A percentile compares a stretch with the other conserved stretches of the same genome.
phyloP scores from a whole-genome alignment of 345 rosid genomes.

The Citrus australasica region DNA sequence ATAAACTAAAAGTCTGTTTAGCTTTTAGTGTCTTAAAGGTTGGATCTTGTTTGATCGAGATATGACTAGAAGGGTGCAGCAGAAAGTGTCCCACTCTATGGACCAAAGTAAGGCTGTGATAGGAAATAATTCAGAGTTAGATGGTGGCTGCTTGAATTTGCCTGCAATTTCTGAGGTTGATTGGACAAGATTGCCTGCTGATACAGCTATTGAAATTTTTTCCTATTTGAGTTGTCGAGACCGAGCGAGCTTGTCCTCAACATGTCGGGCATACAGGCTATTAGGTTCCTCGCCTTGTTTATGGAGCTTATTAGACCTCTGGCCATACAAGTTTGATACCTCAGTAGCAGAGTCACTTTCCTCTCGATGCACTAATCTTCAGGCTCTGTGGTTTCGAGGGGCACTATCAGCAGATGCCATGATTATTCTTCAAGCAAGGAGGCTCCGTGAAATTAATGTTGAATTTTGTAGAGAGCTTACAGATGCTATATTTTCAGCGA shows the following conservation, averaged over 20 bases:
- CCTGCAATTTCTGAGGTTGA: constrained; percentile 9
- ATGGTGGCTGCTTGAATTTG: constrained; percentile 11
- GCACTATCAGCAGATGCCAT: constrained; percentile 36
- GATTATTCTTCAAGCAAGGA: constrained; percentile 28
- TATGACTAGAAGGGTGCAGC: constrained; percentile 28
- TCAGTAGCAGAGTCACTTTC: constrained; percentile 16
- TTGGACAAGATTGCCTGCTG: constrained; percentile 42
- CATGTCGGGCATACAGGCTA: constrained; percentile 30
- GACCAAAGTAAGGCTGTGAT: constrained; percentile 13
- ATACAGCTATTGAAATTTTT: constrained; percentile 29
- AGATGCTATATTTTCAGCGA: constrained; percentile 27
- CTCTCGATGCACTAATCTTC: constrained; percentile 22
- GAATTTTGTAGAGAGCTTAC: constrained; percentile 30
- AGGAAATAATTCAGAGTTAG: constrained; percentile 17
- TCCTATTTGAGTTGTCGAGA: constrained; percentile 29
- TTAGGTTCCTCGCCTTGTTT: constrained; percentile 34
- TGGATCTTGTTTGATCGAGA: constrained; percentile 11
- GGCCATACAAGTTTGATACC: constrained; percentile 25
- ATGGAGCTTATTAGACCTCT: constrained; percentile 32
- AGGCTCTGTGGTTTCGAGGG: constrained; percentile 32
- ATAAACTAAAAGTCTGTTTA: not conserved
- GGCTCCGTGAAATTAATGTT: constrained; percentile 30
- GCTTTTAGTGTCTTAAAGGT: not conserved
- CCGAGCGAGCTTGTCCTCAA: constrained; percentile 37
- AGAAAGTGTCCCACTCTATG: constrained; percentile 20